Base-by-base conservation (phyloP, 768 basidiomycete genomes). In the Serpula lacrymans region DNA sequence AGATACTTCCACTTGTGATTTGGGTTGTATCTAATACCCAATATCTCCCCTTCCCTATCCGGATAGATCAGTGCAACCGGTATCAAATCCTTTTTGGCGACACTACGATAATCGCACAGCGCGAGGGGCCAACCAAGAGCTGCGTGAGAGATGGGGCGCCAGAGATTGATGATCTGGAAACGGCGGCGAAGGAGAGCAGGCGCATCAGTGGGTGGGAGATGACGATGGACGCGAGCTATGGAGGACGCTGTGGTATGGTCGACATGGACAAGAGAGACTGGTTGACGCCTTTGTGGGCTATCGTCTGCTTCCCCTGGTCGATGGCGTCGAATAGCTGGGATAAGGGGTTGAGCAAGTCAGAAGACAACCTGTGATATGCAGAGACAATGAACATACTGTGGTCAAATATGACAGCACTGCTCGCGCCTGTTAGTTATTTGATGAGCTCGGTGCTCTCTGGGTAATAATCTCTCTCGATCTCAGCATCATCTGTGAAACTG, bases 161-260 rank as follows among this genome's bases (percentile, higher is more conserved):
- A 78, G 42, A 78, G 54, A 53, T 76, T 77, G 45, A 77, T 65
- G 46, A 77, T 71, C 48, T 75, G 73, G 55, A 72, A 76, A 43
- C 74, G 71, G 17, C 60, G 54, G 45, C 64, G 53, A 25, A 74
- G 62, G 35, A 74, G 49, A 30, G 24, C 55, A 46, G 60, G 60
- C 0, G 60, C 71, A 28, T 75, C 71, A 33, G 51, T 57, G 2
- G 57, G 39, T 0, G 72, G 69, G 10, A 72, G 63, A 47, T 75
- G 72, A 25, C 63, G 63, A 25, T 62, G 57, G 11, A 77, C 74
- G 4, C 71, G 65, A 6, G 64, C 65, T 16, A 58, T 49, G 22
- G 71, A 64, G 5, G 71, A 64, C 1, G 47, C 48, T 0, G 62
- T 45, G 0, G 71, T 77, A 46, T 75, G 72, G 55, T 75, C 75